A percentile compares a stretch with the other conserved stretches of the same genome.
Evolutionary conservation across 352 stramenopile species (phyloP).

Genomic region (Nannochloropsis limnetica): DNA sequence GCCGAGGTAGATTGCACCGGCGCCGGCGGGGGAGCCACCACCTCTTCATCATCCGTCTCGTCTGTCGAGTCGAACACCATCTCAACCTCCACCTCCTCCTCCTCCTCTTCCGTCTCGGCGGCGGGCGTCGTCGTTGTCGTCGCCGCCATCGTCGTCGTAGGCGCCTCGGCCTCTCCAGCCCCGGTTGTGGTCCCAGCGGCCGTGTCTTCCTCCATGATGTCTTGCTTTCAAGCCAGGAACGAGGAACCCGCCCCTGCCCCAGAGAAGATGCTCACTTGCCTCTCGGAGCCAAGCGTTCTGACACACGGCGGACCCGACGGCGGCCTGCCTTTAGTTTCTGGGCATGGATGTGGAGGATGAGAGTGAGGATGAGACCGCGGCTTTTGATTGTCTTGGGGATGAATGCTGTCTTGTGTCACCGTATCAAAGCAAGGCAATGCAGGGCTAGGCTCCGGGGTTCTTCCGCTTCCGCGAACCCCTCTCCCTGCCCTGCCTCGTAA

Average conservation of each 20-base stretch:
- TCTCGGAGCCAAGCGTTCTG: too few species aligned
- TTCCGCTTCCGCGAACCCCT: background rate
- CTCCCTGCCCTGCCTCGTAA: background rate
- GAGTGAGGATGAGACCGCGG: background rate
- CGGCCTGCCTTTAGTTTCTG: background rate
- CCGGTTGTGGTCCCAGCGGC: conserved; percentile 5
- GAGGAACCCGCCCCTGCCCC: background rate
- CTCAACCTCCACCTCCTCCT: background rate
- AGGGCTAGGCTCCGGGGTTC: background rate
- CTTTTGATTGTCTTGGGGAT: background rate
- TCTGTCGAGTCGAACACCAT: background rate
- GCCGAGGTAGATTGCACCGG: background rate
- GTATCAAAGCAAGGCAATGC: background rate
- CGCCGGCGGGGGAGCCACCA: background rate
- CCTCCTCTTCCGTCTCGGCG: background rate
- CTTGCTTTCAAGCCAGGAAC: background rate
- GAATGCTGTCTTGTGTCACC: background rate
- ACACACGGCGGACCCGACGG: background rate
- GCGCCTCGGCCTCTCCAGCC: background rate
- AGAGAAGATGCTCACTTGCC: background rate
- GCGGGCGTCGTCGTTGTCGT: too few species aligned
- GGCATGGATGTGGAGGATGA: background rate
- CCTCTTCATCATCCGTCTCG: background rate
- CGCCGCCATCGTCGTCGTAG: background rate
- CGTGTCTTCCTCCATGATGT: conserved; percentile 14